A percentile compares a stretch with the other conserved stretches of the same genome.
Conservation (phyloP, 2,329 filamentous ascomycete genomes). For the Trichoderma sp. region DNA sequence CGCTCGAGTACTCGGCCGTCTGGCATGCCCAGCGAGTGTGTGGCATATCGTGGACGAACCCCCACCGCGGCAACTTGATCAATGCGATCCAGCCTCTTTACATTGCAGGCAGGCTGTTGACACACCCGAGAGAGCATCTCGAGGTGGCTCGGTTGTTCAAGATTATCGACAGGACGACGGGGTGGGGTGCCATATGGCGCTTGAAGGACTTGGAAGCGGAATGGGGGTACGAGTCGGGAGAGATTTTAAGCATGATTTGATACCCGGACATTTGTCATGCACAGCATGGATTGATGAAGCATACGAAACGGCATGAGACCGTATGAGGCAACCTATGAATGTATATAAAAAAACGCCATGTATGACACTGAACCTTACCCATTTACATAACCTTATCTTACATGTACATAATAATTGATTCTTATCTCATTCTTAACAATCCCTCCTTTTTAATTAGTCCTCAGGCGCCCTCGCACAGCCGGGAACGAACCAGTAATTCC, state of each 20-base stretch:
- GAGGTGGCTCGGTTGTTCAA: slow-evolving; percentile 40
- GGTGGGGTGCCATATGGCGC: slow-evolving; percentile 51
- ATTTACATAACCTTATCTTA: background rate
- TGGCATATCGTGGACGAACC: slow-evolving; percentile 51
- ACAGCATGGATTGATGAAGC: background rate
- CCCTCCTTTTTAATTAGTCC: background rate
- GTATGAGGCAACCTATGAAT: background rate
- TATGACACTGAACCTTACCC: background rate
- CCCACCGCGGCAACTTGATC: slow-evolving; percentile 39
- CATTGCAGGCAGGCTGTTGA: slow-evolving; percentile 49
- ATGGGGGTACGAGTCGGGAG: slow-evolving; percentile 33
- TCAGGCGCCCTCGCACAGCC: background rate
- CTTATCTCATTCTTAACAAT: background rate
- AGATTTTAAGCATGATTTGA: slow-evolving; percentile 20
- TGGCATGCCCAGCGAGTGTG: slow-evolving; percentile 40
- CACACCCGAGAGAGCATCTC: slow-evolving; percentile 40
- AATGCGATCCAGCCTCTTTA: slow-evolving; percentile 54
- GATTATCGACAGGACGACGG: slow-evolving; percentile 46
- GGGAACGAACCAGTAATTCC: background rate
- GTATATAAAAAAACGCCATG: background rate
- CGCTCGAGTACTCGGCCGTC: slow-evolving; percentile 11
- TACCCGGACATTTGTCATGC: background rate
- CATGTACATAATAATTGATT: background rate
- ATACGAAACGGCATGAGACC: background rate
- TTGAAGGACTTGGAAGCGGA: slow-evolving; percentile 44